Evolutionary conservation across 148 eudicot species (phyloP), one percentile per base, ranked within the genome.

Genomic region (Cornus controversa): DNA sequence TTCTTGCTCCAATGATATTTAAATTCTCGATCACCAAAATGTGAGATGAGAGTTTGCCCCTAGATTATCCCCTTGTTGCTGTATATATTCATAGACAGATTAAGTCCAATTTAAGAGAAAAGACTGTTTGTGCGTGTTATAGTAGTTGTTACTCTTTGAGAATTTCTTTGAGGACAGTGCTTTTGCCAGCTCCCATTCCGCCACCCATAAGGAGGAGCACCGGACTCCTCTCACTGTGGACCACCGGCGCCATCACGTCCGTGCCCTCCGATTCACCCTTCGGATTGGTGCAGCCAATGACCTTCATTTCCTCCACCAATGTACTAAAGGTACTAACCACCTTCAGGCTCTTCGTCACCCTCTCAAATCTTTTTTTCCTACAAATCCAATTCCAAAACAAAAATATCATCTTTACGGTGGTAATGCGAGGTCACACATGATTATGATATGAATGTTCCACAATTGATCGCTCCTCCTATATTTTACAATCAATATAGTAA

Each of bases 181-280:
- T 94, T 84, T 94, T 94, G 75, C 98, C 98, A 8, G 95, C 98
- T 8, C 98, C 98, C 98, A 94, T 94, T 5, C 98, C 98, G 27
- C 98, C 98, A 29, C 98, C 98, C 98, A 94, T 94, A 62, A 94
- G 82, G 66, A 94, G 94, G 70, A 94, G 87, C 40, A 94, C 97
- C 0, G 98, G 98, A 70, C 95, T 89, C 75, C 98, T 83, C 67
- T 94, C 76, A 67, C 82, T 84, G 65, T 84, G 98, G 63, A 89
- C 94, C 80, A 87, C 88, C 2, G 98, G 97, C 9, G 82, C 88
- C 98, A 94, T 94, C 80, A 94, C 93, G 20, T 91, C 95, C 23
- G 95, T 92, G 57, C 86, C 87, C 28, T 77, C 79, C 5, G 83
- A 25, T 22, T 77, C 82, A 0, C 69, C 87, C 7, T 81, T 79